Percentiles rank a stretch among this genome's conserved stretches.
phyloP scores from a whole-genome alignment of 495 filamentous ascomycete species.

The Lichenothelia convexa region DNA sequence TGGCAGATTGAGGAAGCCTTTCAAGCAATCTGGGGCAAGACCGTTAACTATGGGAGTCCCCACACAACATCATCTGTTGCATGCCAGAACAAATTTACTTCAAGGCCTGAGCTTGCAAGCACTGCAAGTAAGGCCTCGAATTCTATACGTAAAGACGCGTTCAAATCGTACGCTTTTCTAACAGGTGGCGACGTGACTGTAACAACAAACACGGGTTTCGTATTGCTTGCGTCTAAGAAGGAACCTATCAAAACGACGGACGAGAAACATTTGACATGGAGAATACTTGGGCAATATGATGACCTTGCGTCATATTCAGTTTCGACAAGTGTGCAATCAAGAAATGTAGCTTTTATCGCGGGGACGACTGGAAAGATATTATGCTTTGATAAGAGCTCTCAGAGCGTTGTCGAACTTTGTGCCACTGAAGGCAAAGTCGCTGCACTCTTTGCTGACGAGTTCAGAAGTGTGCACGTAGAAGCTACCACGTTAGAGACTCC shows the following conservation, averaged over 20 bases:
- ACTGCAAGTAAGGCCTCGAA: background rate
- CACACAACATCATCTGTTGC: too few relatives aligned
- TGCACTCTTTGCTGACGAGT: conserved; percentile 23
- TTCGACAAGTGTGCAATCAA: conserved; percentile 15
- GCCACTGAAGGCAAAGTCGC: conserved; percentile 29
- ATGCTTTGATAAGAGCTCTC: conserved; percentile 21
- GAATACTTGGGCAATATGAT: background rate
- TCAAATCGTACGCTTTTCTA: conserved; percentile 50
- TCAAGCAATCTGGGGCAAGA: background rate
- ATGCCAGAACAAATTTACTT: conserved; percentile 11
- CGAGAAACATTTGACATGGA: background rate
- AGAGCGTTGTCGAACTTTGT: background rate
- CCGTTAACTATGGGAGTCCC: conserved; percentile 1
- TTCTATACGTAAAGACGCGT: conserved; percentile 21
- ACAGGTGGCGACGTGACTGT: conserved; percentile 35
- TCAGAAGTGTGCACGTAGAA: background rate
- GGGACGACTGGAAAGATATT: conserved; percentile 35
- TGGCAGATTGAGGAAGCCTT: background rate
- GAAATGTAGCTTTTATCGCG: conserved; percentile 30
- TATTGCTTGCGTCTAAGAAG: conserved; percentile 45
- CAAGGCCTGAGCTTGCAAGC: background rate
- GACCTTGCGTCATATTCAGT: conserved; percentile 29
- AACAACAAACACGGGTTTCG: conserved; percentile 38
- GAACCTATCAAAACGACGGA: too few relatives aligned
- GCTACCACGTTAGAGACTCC: too few relatives aligned